Base-by-base conservation (phyloP, 2,329 filamentous ascomycete species). In the Ceratocystis destructans region DNA sequence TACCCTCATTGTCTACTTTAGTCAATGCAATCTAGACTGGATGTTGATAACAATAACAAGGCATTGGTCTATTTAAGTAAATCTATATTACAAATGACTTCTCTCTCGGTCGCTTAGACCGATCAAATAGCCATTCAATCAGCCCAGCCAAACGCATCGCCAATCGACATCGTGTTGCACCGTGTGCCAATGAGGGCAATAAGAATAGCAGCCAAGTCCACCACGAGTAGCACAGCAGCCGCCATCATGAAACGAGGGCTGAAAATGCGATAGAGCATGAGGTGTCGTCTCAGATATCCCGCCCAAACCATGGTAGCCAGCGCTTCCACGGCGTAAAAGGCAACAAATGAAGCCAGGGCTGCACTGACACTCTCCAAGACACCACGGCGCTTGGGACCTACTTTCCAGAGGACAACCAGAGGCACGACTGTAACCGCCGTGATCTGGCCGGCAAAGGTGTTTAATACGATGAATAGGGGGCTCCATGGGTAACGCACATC, bases 231-330 rank as follows among this genome's bases (percentile, higher is more conserved):
- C 62, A 88, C 82, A 2, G 82, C 76, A 0, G 85, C 87, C 0
- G 87, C 90, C 73, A 90, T 82, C 87, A 99, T 89, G 77, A 93
- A 99, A 33, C 93, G 79, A 61, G 94, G 94, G 76, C 83, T 87
- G 73, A 99, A 99, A 55, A 99, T 90, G 53, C 94, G 83, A 77
- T 94, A 99, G 37, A 99, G 82, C 94, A 99, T 99, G 69, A 99
- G 80, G 78, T 99, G 94, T 64, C 94, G 82, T 65, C 94, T 82
- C 72, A 99, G 77, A 77, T 90, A 87, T 1, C 89, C 92, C 0
- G 93, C 90, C 87, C 93, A 96, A 74, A 88, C 85, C 71, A 94
- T 95, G 3, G 92, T 96, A 0, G 90, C 89, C 25, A 96, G 76
- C 33, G 87, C 87, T 73, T 96, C 83, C 7, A 89, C 87, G 4